These are phyloP conservation scores for Lepiota venenata DNA, from an alignment of 768 basidiomycete species.

Conservation along the genomic window DNA sequence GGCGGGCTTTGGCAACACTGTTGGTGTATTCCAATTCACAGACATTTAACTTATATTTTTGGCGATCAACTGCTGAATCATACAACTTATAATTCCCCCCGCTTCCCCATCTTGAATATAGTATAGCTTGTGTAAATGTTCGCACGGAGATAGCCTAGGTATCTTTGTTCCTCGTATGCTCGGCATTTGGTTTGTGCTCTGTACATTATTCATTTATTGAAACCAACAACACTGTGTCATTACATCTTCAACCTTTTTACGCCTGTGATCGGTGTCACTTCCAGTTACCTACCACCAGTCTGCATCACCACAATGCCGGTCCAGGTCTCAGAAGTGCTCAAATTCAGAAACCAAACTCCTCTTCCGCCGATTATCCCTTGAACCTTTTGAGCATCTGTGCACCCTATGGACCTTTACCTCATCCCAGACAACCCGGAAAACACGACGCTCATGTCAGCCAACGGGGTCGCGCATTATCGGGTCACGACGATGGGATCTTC, in stretches of 20 bases:
- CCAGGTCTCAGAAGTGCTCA: neutral
- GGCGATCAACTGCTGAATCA: neutral
- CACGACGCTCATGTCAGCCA: conserved; percentile 45
- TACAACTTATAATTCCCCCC: neutral
- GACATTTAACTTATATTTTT: conserved; percentile 10
- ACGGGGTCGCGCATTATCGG: conserved; percentile 48
- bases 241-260: neutral
- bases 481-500: conserved; percentile 36
- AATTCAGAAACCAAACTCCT: too few species aligned
- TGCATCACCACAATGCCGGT: neutral
- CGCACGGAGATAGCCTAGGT: neutral
- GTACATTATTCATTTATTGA: conserved; percentile 1
- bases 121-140: conserved; percentile 12
- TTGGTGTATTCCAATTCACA: conserved; percentile 52
- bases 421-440: conserved; percentile 47
- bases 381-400: too few species aligned
- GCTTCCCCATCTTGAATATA: conserved; percentile 1
- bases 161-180: neutral
- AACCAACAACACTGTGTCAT: conserved; percentile 1
- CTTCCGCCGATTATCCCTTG: too few species aligned
- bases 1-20: conserved; percentile 79
- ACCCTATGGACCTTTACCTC: conserved; percentile 48
- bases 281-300: neutral
- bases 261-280: neutral
- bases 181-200: neutral